Evolutionary conservation across 257 asterid genomes (phyloP), one percentile per base, ranked within the genome.

Genomic region (Solanum pennellii): DNA sequence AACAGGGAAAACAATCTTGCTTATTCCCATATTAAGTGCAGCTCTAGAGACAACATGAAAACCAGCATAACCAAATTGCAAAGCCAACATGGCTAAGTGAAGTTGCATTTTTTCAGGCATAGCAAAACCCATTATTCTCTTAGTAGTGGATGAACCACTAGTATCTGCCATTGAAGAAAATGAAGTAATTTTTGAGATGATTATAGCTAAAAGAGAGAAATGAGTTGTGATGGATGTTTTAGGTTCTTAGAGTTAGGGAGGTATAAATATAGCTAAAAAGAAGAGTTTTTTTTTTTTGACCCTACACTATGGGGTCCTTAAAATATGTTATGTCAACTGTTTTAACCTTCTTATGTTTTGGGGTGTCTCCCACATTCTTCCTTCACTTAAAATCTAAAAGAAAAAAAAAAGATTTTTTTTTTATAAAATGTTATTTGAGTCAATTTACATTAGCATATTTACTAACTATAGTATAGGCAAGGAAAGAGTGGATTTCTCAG

Each of bases 11-110:
- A 97, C 99, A 29, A 97, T 93, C 91, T 97, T 97, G 97, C 99
- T 97, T 12, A 97, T 97, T 62, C 99, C 99, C 99, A 96, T 97
- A 88, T 97, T 97, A 82, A 97, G 99, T 79, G 99, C 99, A 33
- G 94, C 92, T 44, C 99, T 87, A 4, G 99, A 97, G 33, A 97
- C 99, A 15, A 97, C 98, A 85, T 97, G 99, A 20, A 97, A 97
- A 27, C 99, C 99, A 4, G 99, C 99, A 60, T 97, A 97, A 3
- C 99, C 99, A 59, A 97, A 97, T 42, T 97, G 99, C 92, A 97
- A 82, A 59, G 97, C 94, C 29, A 97, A 88, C 99, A 97, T 97
- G 73, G 99, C 92, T 59, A 94, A 62, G 88, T 96, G 99, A 33
- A 96, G 97, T 88, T 97, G 99, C 66, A 91, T 87, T 75, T 90